Conservation (phyloP, 2,329 filamentous ascomycete species). For the Trichoderma cornu-damae region DNA sequence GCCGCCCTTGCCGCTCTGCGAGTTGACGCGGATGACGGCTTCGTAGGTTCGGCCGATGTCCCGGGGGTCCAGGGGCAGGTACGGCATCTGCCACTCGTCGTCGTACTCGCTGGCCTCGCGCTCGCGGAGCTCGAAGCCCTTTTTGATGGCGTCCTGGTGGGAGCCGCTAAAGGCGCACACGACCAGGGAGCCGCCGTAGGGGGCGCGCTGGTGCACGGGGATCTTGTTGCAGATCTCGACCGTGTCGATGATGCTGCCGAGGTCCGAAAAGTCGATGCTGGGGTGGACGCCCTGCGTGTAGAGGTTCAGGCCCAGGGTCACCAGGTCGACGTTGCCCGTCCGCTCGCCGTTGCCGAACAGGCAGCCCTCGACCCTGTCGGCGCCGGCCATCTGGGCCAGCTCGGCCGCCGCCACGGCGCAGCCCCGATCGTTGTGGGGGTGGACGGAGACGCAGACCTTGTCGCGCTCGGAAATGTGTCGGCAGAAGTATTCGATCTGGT, state of each 20-base stretch:
- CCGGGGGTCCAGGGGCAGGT: conserved; percentile 85
- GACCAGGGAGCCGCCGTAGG: conserved; percentile 88
- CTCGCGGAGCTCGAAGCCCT: conserved; percentile 72
- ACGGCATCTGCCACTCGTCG: conserved; percentile 77
- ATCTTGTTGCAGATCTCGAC: conserved; percentile 95
- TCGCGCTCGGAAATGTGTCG: conserved; percentile 76
- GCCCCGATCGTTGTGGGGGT: conserved; percentile 92
- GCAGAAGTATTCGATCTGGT: conserved; percentile 96
- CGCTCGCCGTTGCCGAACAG: conserved; percentile 89
- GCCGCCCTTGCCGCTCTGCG: conserved; percentile 90
- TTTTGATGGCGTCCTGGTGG: conserved; percentile 95
- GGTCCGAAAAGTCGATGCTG: conserved; percentile 84
- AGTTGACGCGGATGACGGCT: conserved; percentile 96
- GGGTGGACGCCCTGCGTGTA: conserved; percentile 90
- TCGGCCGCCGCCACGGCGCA: conserved; percentile 87
- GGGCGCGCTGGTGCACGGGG: conserved; percentile 80
- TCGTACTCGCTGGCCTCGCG: conserved; percentile 53
- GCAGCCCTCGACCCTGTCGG: conserved; percentile 88
- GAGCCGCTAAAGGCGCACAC: conserved; percentile 87
- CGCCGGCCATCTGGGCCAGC: conserved; percentile 92
- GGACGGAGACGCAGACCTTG: conserved; percentile 82
- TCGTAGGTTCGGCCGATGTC: conserved; percentile 98
- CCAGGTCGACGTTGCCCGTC: conserved; percentile 91
- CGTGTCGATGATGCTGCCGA: conserved; percentile 77
- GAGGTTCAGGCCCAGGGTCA: conserved; percentile 86